Evolutionary conservation across 345 rosid genomes (phyloP), one percentile per base, ranked within the genome.

Genomic region (Odontarrhena argentea): DNA sequence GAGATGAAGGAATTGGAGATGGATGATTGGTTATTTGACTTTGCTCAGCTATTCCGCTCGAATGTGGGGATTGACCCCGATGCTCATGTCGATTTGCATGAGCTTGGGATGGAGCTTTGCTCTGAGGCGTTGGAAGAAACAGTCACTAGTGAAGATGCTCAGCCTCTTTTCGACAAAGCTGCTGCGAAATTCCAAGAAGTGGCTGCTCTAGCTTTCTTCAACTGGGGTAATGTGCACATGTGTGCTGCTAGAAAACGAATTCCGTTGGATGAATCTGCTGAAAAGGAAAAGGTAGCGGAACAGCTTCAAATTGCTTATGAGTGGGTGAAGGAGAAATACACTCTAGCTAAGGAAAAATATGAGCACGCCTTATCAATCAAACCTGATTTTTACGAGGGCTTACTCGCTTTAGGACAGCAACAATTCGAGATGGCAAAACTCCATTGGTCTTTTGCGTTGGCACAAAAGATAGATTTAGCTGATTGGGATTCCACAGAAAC

Each of bases 401-500:
- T 90, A 74, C 87, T 93, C 13, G 98, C 98, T 4, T 74, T 86
- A 59, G 98, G 98, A 26, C 98, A 93, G 74, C 98, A 93, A 63
- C 96, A 93, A 25, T 90, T 93, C 66, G 98, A 93, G 69, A 93
- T 90, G 98, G 98, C 98, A 22, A 93, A 93, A 77, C 98, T 93
- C 46, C 91, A 85, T 42, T 93, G 98, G 98, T 93, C 96, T 6
- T 93, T 73, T 71, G 85, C 74, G 0, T 82, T 90, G 51, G 95
- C 98, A 2, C 83, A 83, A 81, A 93, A 93, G 77, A 76, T 81
- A 7, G 96, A 93, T 79, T 82, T 90, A 67, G 80, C 82, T 1
- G 67, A 25, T 30, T 93, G 98, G 97, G 96, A 93, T 74, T 71
- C 95, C 7, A 22, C 79, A 1, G 96, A 93, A 69, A 88, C 98